Base-by-base conservation (phyloP, 1,284 basidiomycete species). In the Puccinia hordei region DNA sequence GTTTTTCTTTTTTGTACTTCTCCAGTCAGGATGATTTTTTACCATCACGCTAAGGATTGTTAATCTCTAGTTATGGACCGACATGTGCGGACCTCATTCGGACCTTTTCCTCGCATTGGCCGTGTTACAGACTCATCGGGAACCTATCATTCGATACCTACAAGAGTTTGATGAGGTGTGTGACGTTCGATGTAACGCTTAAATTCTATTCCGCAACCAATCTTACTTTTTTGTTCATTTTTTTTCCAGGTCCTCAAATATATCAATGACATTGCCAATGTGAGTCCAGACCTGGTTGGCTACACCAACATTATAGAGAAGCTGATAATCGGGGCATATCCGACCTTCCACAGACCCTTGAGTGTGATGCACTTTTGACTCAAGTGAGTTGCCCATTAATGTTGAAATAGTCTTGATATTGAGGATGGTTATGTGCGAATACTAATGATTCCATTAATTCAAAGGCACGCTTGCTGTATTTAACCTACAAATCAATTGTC, bases 41-140 rank as follows among this genome's bases (percentile, higher is more conserved):
- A 49, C 17, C 57, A 59, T 30, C 27, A 30, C 15, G 57, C 27
- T 59, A 59, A 59, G 57, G 2, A 59, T 27, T 35, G 19, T 63
- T n/a, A 15, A 4, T 38, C 33, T 63, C 83, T 84, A 94, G 13
- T 87, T 97, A n/a, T 97, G 93, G 92, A 95, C 95, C 8, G 91
- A 95, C 84, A 92, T 93, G 84, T 94, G 94, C 86, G 93, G 91
- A 85, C 90, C 89, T 46, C 88, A 91, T 46, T 98, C 98, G 84
- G 90, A 95, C n/a, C 89, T 99, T 2, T 99, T 99, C 84, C 89
- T 98, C 27, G 95, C 95, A 0, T 89, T 99, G 30, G 95, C 95
- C 0, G 90, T 99, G 46, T 88, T 99, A 15, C 94, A 98, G 85
- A 92, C 92, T 5, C 95, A 99, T 86, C 89, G 95, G 51, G 94